phyloP scores from a whole-genome alignment of 2,329 filamentous ascomycete species.

The Aspergillus sp. region DNA sequence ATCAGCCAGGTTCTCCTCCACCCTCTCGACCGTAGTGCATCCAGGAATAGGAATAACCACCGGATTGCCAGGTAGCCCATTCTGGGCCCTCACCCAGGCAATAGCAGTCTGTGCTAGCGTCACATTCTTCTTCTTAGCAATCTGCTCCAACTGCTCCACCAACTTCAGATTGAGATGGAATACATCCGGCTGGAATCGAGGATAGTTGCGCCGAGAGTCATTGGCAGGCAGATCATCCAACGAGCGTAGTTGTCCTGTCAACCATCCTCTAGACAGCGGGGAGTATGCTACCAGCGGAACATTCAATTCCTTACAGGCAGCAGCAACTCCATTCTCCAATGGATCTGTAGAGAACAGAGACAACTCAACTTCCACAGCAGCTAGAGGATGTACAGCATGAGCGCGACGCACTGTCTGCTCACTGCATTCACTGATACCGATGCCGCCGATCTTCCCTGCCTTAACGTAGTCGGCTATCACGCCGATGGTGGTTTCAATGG shows the following conservation, averaged over 20 bases:
- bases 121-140: constrained; percentile 62
- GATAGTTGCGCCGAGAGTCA: constrained; percentile 49
- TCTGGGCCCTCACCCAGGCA: constrained; percentile 60
- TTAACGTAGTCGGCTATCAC: constrained; percentile 11
- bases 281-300: constrained; percentile 75
- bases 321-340: constrained; percentile 44
- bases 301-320: constrained; percentile 60
- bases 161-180: constrained; percentile 67
- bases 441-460: constrained; percentile 15
- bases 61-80: constrained; percentile 55
- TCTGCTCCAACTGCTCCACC: constrained; percentile 56
- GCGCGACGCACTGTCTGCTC: constrained; percentile 12
- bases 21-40: constrained; percentile 26
- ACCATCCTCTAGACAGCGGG: constrained; percentile 63
- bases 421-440: constrained; percentile 12
- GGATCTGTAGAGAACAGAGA: constrained; percentile 12
- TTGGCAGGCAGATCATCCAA: constrained; percentile 56
- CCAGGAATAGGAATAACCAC: constrained; percentile 37
- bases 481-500: constrained; percentile 9
- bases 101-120: constrained; percentile 67
- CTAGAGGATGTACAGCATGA: constrained; percentile 11
- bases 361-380: constrained; percentile 7
- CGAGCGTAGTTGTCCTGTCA: constrained; percentile 56
- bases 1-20: constrained; percentile 33
- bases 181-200: constrained; percentile 64